phyloP scores from a whole-genome alignment of 257 asterid genomes.

The Penstemon newberryi region DNA sequence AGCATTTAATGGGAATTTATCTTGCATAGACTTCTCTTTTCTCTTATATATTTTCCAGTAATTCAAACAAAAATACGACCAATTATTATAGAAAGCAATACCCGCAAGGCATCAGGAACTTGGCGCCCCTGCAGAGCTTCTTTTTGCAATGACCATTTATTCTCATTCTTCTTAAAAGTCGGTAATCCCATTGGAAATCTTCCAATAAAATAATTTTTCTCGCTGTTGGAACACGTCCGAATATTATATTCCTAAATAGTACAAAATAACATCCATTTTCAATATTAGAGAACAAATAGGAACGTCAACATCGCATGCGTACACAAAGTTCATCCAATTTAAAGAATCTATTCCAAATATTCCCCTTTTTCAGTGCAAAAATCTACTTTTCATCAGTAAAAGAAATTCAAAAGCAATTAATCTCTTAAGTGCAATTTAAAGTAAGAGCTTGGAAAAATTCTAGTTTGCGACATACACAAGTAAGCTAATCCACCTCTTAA shows the following conservation, averaged over 20 bases:
- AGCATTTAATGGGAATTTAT: not conserved
- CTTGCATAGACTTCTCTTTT: not conserved
- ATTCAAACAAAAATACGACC: conserved; percentile 17
- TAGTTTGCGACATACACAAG: not conserved
- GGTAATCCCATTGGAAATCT: conserved; percentile 90
- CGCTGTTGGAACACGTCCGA: conserved; percentile 68
- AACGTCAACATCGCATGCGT: not conserved
- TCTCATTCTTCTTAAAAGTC: conserved; percentile 75
- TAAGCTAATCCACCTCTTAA: not conserved
- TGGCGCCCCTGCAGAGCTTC: conserved; percentile 98
- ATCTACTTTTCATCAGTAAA: no score
- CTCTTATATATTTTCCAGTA: not conserved
- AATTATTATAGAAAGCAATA: conserved; percentile 31
- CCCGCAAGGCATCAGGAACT: conserved; percentile 82
- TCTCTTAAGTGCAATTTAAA: no score
- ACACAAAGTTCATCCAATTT: not conserved
- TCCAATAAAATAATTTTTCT: conserved; percentile 85
- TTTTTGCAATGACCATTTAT: conserved; percentile 88
- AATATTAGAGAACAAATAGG: not conserved
- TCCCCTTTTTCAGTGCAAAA: no score
- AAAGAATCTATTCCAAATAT: no score
- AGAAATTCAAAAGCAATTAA: no score
- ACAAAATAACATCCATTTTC: conserved; percentile 24
- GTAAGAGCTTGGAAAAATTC: not conserved
- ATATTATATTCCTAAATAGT: conserved; percentile 78